Percentiles rank a stretch among this genome's conserved stretches.
Conservation (phyloP, 225 moss, liverwort and hornwort species). For the Bryum argenteum region DNA sequence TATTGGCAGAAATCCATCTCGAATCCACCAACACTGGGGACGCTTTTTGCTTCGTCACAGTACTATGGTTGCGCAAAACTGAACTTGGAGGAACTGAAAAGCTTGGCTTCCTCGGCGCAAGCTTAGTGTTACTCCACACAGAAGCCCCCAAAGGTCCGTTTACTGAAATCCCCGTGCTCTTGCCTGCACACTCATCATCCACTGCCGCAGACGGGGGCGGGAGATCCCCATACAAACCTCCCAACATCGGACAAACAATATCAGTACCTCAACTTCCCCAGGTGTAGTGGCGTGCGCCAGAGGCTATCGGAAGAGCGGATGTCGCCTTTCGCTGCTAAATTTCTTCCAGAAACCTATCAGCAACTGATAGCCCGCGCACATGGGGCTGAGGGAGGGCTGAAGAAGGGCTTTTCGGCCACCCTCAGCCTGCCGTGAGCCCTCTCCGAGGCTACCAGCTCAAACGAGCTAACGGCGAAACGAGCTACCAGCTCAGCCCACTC, state of each 20-base stretch:
- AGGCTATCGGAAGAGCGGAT: too few species aligned
- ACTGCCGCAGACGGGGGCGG: conserved; percentile 87
- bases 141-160: conserved; percentile 54
- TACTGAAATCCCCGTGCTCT: conserved; percentile 36
- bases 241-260: conserved; percentile 61
- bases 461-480: too few species aligned
- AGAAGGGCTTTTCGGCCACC: too few species aligned
- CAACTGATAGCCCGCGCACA: too few species aligned
- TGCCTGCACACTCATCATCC: conserved; percentile 69
- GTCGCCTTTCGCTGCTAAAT: too few species aligned
- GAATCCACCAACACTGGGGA: conserved; percentile 36
- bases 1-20: conserved; percentile 63
- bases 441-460: too few species aligned
- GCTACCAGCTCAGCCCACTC: too few species aligned
- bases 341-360: too few species aligned
- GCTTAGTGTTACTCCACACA: conserved; percentile 82
- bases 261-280: neutral
- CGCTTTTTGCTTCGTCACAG: conserved; percentile 51
- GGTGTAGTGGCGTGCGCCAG: too few species aligned
- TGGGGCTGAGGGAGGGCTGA: too few species aligned
- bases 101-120: conserved; percentile 87
- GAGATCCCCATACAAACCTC: conserved; percentile 97
- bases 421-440: too few species aligned
- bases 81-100: conserved; percentile 85
- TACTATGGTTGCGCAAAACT: conserved; percentile 78